Base-by-base conservation (phyloP, 2,329 filamentous ascomycete genomes). In the Cladophialophora carrionii region DNA sequence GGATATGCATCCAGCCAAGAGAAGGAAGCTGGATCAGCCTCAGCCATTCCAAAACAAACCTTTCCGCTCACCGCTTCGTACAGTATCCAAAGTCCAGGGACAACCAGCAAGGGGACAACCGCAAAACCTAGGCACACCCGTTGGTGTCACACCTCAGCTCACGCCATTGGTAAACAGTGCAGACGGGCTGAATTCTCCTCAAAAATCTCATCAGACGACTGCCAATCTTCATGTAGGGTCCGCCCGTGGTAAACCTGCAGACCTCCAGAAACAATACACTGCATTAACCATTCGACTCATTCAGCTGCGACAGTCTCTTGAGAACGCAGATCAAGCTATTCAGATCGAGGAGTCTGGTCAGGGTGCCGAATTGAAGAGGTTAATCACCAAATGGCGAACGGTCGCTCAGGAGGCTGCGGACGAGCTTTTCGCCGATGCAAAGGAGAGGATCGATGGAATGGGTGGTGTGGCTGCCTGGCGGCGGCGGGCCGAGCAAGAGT, bases 401-500 rank as follows among this genome's bases (percentile, higher is more conserved):
- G 84, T 86, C 20, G 85, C 84, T 65, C 82, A 87, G 67, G 77
- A 81, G 57, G 88, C 87, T 6, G 89, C 89, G 0, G 89, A 91
- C 70, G 87, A 90, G 71, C 77, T 90, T 10, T 91, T 89, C 74
- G 80, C 77, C 26, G 77, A 80, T 22, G 85, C 88, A 24, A 82
- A 83, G 67, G 86, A 88, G 73, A 78, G 85, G 61, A 81, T 90
- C 41, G 80, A 85, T 71, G 78, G 83, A 70, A 88, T 88, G 84
- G 87, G 88, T 22, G 87, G 87, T 1, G 80, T 88, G 48, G 76
- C 78, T 41, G 85, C 81, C 6, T 88, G 83, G 82, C 83, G 77
- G 57, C 81, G 78, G 78, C 69, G 82, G 79, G 68, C 78, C 76
- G 66, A 80, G 80, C 78, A 77, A 46, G 70, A 73, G 66, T 53